Conservation (phyloP, 2,329 filamentous ascomycete genomes). For the Aspergillus ochraceoroseus region DNA sequence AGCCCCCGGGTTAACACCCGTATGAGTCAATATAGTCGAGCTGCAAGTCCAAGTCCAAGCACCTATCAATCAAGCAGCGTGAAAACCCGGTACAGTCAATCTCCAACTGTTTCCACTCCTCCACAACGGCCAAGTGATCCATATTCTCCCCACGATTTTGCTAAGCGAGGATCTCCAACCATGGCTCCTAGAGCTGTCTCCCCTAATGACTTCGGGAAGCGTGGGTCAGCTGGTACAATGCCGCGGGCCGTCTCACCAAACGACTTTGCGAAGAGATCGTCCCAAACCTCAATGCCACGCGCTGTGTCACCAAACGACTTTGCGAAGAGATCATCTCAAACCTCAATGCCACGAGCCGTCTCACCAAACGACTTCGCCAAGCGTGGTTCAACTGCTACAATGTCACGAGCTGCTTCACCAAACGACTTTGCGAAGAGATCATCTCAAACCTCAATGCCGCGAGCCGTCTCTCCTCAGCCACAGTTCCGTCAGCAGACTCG, state of each 20-base stretch:
- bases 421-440: slow-evolving; percentile 11
- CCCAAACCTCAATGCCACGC: background rate
- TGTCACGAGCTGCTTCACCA: slow-evolving; percentile 5
- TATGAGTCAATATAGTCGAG: slow-evolving; percentile 43
- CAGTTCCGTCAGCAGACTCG: slow-evolving; percentile 49
- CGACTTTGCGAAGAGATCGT: slow-evolving; percentile 1
- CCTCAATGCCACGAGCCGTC: too few relatives aligned
- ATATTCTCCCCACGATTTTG: slow-evolving; percentile 44
- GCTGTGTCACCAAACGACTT: too few relatives aligned
- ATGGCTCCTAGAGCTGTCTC: slow-evolving; percentile 14
- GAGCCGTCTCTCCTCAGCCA: slow-evolving; percentile 51
- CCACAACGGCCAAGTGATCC: slow-evolving; percentile 37
- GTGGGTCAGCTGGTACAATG: slow-evolving; percentile 5
- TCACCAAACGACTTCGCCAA: too few relatives aligned
- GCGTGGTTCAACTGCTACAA: background rate
- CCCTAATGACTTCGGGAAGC: slow-evolving; percentile 4
- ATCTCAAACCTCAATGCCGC: slow-evolving; percentile 37
- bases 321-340: too few relatives aligned
- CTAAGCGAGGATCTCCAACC: slow-evolving; percentile 36
- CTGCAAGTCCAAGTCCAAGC: slow-evolving; percentile 43
- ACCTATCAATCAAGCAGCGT: slow-evolving; percentile 44
- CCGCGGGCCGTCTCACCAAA: slow-evolving; percentile 6
- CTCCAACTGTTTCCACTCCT: slow-evolving; percentile 31
- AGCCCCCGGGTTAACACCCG: slow-evolving; percentile 32
- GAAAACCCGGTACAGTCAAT: slow-evolving; percentile 39